Evolutionary conservation across 768 basidiomycete species (phyloP), one percentile per base, ranked within the genome.

Genomic region (Boletus rufocinnamomeus): DNA sequence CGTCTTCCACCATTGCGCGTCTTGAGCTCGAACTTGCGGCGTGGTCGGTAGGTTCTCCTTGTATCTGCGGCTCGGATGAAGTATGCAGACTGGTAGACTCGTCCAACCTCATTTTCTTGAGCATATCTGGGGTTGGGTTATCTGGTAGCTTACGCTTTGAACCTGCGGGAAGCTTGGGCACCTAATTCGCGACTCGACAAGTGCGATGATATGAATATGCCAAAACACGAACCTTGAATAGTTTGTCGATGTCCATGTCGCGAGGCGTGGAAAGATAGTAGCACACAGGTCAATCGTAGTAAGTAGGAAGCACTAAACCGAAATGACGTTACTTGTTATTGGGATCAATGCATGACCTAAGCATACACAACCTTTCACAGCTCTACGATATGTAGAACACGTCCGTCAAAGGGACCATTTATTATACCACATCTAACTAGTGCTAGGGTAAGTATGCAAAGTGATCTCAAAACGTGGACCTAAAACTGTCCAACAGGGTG

Each of bases 71-170:
- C 34, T 62, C 62, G 27, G 67, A 53, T 13, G 34, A 50, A 10
- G 40, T n/a, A 48, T 17, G 61, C 11, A 47, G 16, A 54, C 17
- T 37, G 21, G 46, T 47, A 23, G 70, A 47, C 48, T 64, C 65
- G 40, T 89, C 87, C 71, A 87, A 67, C 65, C 77, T 84, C 80
- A 93, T 82, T 72, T 84, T 88, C 75, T 93, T 94, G 57, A 94
- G 77, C 80, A 91, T 82, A n/a, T 91, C 91, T 3, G 86, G 84
- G 3, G 87, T 84, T 28, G 89, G 91, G 62, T 84, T 84, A 66
- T 90, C 87, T 9, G 87, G 85, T 73, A 92, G 78, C 66, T 84
- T 89, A 54, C 91, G 77, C 72, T 93, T 94, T 44, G 83, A 81
- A 16, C 84, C 77, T 1, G 74, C 66, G 4, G 89, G 86, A 51